These are phyloP conservation scores for Penicillium chermesinum DNA, from an alignment of 495 filamentous ascomycete genomes.

Conservation along the genomic window DNA sequence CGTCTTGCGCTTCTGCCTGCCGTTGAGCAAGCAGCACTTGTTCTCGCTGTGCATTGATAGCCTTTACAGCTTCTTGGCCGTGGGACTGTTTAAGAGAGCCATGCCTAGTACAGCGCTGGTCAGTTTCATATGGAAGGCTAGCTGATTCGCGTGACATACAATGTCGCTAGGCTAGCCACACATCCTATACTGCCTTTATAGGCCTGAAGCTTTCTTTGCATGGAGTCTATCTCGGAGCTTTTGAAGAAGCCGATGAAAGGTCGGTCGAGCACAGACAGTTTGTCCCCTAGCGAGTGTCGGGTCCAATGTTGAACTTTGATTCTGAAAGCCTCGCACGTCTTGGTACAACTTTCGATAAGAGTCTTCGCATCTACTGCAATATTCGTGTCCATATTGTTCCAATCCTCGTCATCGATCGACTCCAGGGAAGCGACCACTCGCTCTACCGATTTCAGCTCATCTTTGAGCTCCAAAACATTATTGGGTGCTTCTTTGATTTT, in stretches of 20 bases:
- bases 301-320: conserved; percentile 11
- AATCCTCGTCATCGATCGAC: conserved; percentile 29
- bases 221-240: conserved; percentile 4
- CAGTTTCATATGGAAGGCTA: too few species aligned
- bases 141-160: neutral
- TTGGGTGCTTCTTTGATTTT: conserved; percentile 35
- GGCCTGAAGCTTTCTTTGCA: conserved; percentile 7
- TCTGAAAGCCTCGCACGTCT: conserved; percentile 24
- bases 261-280: conserved; percentile 5
- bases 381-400: conserved; percentile 27
- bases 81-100: neutral
- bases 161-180: conserved; percentile 3
- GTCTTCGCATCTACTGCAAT: conserved; percentile 26
- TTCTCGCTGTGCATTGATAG: neutral
- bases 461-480: conserved; percentile 25
- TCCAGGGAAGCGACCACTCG: conserved; percentile 29
- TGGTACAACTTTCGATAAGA: conserved; percentile 22
- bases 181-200: conserved; percentile 9
- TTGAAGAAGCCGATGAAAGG: conserved; percentile 10
- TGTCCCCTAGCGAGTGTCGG: conserved; percentile 3
- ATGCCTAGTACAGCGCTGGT: neutral
- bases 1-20: neutral
- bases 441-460: conserved; percentile 27
- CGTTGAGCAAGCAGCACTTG: neutral
- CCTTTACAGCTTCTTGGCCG: neutral